Base-by-base conservation (phyloP, 192 early-diverging fungal genomes). In the Rhizophagus sp. region DNA sequence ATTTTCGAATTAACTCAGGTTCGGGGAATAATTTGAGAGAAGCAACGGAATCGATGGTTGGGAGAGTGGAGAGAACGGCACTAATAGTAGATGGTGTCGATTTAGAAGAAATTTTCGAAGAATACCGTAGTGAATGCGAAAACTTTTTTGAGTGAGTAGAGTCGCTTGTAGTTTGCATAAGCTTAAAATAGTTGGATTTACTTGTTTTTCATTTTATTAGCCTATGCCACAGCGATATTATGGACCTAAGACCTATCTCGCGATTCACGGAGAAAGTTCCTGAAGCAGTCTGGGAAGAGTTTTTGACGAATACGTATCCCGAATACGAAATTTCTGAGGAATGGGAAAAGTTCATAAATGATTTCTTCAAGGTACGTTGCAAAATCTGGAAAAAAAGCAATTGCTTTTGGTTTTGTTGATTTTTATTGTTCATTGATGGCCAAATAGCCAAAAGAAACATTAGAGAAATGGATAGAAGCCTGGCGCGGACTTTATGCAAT, bases 31-130 rank as follows among this genome's bases (percentile, higher is more conserved):
- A 57, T 79, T 79, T 61, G 1, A 15, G 11, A 49, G 22, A 79
- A 70, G 67, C 22, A 6, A 3, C 77, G 13, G 67, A 70, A 79
- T 79, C 77, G 41, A 79, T 79, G 68, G 22, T 61, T 52, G 78
- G 78, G 34, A 79, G 9, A 68, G 49, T 79, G 8, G 67, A 79
- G 62, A 79, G 78, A 70, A 71, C 33, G 1, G 27, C 68, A 33
- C 15, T 79, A 25, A 79, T 41, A 62, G 30, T 79, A 41, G 78
- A 79, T 10, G 30, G 24, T 24, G 6, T 79, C 19, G 10, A 79
- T 61, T 61, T 79, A 67, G 67, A 79, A 13, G 50, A 70, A 70
- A 22, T 39, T 79, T 79, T 79, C 19, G 34, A 62, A 79, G 34
- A 57, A 0, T 71, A 79, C 67, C 1, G 30, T 30, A 30, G 1